A percentile compares a stretch with the other conserved stretches of the same genome.
phyloP scores from a whole-genome alignment of 768 basidiomycete genomes.

The Termitomyces titanicus region DNA sequence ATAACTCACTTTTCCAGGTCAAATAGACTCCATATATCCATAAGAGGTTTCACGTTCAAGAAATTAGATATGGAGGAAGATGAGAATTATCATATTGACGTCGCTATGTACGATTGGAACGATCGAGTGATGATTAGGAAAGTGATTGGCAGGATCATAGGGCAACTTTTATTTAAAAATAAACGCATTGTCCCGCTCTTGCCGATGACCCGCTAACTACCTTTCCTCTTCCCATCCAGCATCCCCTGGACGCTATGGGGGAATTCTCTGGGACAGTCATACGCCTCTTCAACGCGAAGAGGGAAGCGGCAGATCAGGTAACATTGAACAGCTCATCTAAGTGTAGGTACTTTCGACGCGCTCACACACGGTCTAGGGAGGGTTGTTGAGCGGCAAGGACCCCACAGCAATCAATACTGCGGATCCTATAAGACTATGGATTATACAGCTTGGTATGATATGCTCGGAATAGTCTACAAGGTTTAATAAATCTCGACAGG shows the following conservation, averaged over 20 bases:
- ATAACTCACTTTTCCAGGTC: background rate
- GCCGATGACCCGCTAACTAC: background rate
- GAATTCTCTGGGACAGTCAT: slow-evolving; percentile 36
- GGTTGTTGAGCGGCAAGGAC: slow-evolving; percentile 71
- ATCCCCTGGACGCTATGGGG: slow-evolving; percentile 24
- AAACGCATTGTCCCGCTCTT: background rate
- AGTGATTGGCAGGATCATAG: no score
- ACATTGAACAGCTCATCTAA: background rate
- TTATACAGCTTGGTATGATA: slow-evolving; percentile 69
- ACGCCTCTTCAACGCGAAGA: slow-evolving; percentile 29
- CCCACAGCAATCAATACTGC: slow-evolving; percentile 58
- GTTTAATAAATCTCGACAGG: slow-evolving; percentile 34
- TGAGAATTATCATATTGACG: background rate
- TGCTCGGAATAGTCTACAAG: background rate
- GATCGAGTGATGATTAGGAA: no score
- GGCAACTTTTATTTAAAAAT: no score
- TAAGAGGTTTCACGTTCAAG: background rate
- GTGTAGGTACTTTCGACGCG: background rate
- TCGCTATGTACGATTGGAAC: no score
- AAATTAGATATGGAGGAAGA: background rate
- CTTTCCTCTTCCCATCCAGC: background rate
- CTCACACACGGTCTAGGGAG: slow-evolving; percentile 45
- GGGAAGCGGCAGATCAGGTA: slow-evolving; percentile 40
- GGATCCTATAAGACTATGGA: slow-evolving; percentile 77
- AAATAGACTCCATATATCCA: no score